Evolutionary conservation across 2,329 filamentous ascomycete species (phyloP).

Genomic region (Epichloe sp.): DNA sequence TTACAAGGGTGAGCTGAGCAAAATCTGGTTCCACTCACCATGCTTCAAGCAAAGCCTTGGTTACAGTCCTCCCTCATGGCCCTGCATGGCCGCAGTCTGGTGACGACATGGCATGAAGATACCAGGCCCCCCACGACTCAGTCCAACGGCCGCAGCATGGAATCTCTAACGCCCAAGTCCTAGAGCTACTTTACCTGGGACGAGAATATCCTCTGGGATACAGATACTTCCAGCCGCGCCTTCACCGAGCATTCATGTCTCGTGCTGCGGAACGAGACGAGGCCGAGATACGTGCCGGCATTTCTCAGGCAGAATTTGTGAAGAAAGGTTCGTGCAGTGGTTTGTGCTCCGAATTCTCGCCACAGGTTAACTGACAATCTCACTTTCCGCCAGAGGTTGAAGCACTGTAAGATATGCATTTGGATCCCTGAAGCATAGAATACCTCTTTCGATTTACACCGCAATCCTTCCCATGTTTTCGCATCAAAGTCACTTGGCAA

Average conservation of each 20-base stretch:
- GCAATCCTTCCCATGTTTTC: too few species aligned
- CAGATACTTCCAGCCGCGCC: slow-evolving; percentile 63
- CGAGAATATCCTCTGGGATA: slow-evolving; percentile 77
- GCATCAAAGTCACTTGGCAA: neutral
- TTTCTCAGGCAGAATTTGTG: slow-evolving; percentile 72
- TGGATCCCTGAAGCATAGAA: neutral
- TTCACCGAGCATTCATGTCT: slow-evolving; percentile 75
- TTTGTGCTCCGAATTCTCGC: neutral
- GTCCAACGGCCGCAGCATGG: neutral
- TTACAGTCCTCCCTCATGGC: neutral
- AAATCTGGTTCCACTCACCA: neutral
- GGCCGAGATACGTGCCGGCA: slow-evolving; percentile 59
- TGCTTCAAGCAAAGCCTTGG: neutral
- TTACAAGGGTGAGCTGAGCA: slow-evolving; percentile 60
- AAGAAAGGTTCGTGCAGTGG: slow-evolving; percentile 57
- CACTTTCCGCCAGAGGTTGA: slow-evolving; percentile 57
- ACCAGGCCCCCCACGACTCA: neutral
- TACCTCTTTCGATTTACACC: neutral
- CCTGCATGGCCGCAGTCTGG: too few species aligned
- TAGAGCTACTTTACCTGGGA: slow-evolving; percentile 75
- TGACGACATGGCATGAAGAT: neutral
- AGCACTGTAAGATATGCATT: slow-evolving; percentile 54
- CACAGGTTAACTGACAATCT: neutral
- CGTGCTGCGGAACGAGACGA: slow-evolving; percentile 60
- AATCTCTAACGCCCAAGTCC: neutral